Evolutionary conservation across 805 yeast species (phyloP).

Genomic region (Aciculoconidium aculeatum): DNA sequence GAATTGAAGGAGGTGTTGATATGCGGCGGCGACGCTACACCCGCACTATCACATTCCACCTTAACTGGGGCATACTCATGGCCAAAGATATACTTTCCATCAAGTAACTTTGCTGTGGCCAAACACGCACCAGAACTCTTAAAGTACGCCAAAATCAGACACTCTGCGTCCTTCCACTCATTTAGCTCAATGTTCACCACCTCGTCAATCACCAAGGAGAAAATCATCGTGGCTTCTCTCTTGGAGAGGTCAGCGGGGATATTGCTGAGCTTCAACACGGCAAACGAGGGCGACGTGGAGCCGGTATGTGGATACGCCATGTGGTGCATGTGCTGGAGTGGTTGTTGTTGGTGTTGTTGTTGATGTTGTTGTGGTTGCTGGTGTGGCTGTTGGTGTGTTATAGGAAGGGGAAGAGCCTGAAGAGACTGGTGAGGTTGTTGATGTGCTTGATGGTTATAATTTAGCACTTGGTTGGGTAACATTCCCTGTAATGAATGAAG

Average conservation of each 20-base stretch:
- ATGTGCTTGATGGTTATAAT: constrained; percentile 2
- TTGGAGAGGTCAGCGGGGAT: constrained; percentile 57
- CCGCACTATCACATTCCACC: constrained; percentile 27
- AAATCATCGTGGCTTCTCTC: constrained; percentile 63
- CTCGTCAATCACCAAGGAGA: constrained; percentile 63
- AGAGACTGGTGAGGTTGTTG: constrained; percentile 4
- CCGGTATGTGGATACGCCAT: constrained; percentile 1
- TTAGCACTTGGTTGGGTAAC: no score
- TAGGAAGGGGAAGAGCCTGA: constrained; percentile 4
- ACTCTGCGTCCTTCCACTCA: constrained; percentile 40
- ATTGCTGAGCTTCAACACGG: constrained; percentile 34
- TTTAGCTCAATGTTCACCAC: constrained; percentile 41
- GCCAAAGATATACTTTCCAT: constrained; percentile 37
- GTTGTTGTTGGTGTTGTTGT: constrained; percentile 7
- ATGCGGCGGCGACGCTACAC: constrained; percentile 12
- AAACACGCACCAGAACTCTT: constrained; percentile 33
- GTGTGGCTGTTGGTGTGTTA: constrained; percentile 6
- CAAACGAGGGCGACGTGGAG: constrained; percentile 6
- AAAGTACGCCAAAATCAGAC: constrained; percentile 30
- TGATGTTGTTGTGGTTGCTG: constrained; percentile 5
- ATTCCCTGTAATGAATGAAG: no score
- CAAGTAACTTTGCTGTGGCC: constrained; percentile 34
- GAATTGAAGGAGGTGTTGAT: constrained; percentile 17
- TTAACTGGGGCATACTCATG: constrained; percentile 28
- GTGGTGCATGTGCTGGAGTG: constrained; percentile 7